Evolutionary conservation across 139 green algal genomes (phyloP).

Genomic region (Chlorella sp.): DNA sequence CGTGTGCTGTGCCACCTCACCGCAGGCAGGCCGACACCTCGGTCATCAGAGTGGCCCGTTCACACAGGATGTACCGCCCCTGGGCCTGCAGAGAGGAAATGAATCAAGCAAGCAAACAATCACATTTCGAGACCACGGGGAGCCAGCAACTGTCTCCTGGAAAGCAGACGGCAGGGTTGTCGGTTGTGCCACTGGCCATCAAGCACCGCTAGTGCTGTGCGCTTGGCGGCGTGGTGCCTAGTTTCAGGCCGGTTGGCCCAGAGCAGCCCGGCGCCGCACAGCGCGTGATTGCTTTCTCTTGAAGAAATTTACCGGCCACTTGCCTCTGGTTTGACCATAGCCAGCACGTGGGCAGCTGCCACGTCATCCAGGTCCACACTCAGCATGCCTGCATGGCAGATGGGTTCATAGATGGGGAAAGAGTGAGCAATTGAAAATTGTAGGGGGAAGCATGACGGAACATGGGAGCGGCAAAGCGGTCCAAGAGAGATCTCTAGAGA

Average conservation of each 20-base stretch:
- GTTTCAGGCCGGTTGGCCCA: no score
- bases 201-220: not conserved
- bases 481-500: no score
- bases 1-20: not conserved
- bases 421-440: no score
- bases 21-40: conserved; percentile 15
- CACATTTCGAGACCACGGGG: no score
- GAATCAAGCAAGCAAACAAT: no score
- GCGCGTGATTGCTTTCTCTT: not conserved
- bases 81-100: conserved; percentile 1
- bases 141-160: no score
- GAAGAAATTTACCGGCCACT: not conserved
- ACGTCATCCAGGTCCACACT: conserved; percentile 67
- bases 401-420: not conserved
- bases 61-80: conserved; percentile 47
- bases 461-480: no score
- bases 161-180: not conserved
- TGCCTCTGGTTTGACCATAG: conserved; percentile 48
- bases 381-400: not conserved
- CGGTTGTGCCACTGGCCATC: not conserved
- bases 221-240: no score
- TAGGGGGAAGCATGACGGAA: no score
- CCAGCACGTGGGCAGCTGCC: conserved; percentile 60
- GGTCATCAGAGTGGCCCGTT: not conserved
- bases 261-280: no score